These are phyloP conservation scores for Botryotinia convoluta DNA, from an alignment of 2,329 filamentous ascomycete species.

Conservation along the genomic window DNA sequence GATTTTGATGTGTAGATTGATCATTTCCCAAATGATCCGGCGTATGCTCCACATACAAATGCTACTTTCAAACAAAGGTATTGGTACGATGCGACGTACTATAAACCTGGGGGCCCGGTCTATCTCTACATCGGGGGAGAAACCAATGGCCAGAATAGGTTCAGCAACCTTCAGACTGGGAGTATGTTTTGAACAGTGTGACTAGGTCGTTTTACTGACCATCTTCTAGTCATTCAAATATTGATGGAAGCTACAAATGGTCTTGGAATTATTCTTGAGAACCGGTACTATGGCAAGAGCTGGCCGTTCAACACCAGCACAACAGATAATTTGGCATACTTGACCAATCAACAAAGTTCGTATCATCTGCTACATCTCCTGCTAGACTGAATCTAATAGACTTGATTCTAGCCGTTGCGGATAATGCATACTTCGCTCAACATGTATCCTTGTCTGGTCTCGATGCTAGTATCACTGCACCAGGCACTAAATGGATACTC, in stretches of 20 bases:
- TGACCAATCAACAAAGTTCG: slow-evolving; percentile 49
- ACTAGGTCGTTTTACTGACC: slow-evolving; percentile 27
- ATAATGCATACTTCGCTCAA: slow-evolving; percentile 51
- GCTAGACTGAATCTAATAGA: background rate
- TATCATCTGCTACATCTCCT: background rate
- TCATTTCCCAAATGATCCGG: slow-evolving; percentile 45
- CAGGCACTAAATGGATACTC: slow-evolving; percentile 47
- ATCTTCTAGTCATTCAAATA: slow-evolving; percentile 47
- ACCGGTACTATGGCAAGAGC: slow-evolving; percentile 50
- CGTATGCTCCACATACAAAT: slow-evolving; percentile 44
- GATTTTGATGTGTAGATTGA: slow-evolving; percentile 41
- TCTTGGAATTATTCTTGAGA: slow-evolving; percentile 53
- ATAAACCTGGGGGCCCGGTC: slow-evolving; percentile 52
- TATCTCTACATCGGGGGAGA: slow-evolving; percentile 50
- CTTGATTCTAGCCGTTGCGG: slow-evolving; percentile 43
- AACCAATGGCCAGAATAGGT: slow-evolving; percentile 40
- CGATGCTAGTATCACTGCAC: slow-evolving; percentile 43
- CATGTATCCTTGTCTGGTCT: slow-evolving; percentile 47
- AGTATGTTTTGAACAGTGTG: slow-evolving; percentile 29
- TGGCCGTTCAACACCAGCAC: slow-evolving; percentile 48
- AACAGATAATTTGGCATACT: slow-evolving; percentile 48
- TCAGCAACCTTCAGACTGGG: slow-evolving; percentile 44
- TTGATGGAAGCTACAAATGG: slow-evolving; percentile 53
- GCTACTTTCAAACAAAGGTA: slow-evolving; percentile 55
- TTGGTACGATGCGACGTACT: slow-evolving; percentile 53